A percentile compares a stretch with the other conserved stretches of the same genome.
phyloP scores from a whole-genome alignment of 2,329 filamentous ascomycete genomes.

The Talaromyces pinophilus region DNA sequence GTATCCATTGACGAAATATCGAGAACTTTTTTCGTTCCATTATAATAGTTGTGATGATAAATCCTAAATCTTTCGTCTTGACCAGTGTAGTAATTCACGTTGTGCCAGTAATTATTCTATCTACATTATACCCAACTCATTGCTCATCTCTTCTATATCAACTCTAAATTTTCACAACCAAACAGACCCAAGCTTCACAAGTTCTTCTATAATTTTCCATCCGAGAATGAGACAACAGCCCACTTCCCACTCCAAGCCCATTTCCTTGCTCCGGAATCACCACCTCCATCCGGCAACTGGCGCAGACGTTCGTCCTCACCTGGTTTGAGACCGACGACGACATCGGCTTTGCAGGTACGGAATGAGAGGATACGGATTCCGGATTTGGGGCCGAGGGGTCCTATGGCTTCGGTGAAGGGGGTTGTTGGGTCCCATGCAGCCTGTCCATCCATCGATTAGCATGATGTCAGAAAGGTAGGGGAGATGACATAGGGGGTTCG shows the following conservation, averaged over 20 bases:
- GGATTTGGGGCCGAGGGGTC: slow-evolving; percentile 77
- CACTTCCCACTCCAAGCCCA: slow-evolving; percentile 98
- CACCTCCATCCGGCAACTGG: slow-evolving; percentile 67
- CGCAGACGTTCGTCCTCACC: slow-evolving; percentile 82
- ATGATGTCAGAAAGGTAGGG: not conserved
- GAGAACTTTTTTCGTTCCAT: not conserved
- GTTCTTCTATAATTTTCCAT: slow-evolving; percentile 57
- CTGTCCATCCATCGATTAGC: slow-evolving; percentile 42
- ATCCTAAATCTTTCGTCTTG: not conserved
- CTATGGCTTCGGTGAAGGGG: slow-evolving; percentile 79
- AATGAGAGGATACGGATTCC: slow-evolving; percentile 83
- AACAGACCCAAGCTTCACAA: slow-evolving; percentile 1
- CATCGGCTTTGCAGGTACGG: slow-evolving; percentile 94
- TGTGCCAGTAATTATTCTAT: not conserved
- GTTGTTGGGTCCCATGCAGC: slow-evolving; percentile 83
- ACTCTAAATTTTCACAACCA: slow-evolving; percentile 14
- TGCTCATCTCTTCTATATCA: slow-evolving; percentile 2
- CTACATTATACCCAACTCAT: slow-evolving; percentile 3
- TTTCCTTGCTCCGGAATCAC: slow-evolving; percentile 68
- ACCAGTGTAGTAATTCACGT: not conserved
- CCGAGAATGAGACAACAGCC: slow-evolving; percentile 86
- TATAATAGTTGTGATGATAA: not conserved
- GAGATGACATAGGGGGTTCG: no score
- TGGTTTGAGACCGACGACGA: slow-evolving; percentile 80
- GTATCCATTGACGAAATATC: not conserved